Conservation (phyloP, 2,329 filamentous ascomycete species). For the Trichoderma harzianum region DNA sequence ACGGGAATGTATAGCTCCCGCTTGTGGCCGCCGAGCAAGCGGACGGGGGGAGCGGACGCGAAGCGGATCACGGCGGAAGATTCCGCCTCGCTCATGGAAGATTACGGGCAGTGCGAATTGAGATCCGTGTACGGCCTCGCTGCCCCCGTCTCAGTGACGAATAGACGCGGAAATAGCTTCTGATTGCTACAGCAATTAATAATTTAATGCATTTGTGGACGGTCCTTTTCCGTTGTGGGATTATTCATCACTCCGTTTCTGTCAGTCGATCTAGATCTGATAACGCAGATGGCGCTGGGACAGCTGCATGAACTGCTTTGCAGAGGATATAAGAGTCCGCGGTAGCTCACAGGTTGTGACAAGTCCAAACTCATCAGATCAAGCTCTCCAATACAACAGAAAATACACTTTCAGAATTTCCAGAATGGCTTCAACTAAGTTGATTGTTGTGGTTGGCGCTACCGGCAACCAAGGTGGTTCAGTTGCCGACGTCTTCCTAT, state of each 20-base stretch:
- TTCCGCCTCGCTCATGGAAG: not conserved
- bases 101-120: not conserved
- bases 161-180: not conserved
- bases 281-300: not conserved
- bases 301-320: not conserved
- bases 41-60: not conserved
- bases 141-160: not conserved
- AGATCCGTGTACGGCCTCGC: not conserved
- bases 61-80: not conserved
- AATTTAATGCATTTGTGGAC: not conserved
- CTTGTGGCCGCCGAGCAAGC: not conserved
- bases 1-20: not conserved
- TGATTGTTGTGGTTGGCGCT: conserved; percentile 4
- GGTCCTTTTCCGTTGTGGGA: not conserved
- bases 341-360: not conserved
- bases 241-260: not conserved
- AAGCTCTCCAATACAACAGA: not conserved
- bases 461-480: conserved; percentile 23
- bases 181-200: not conserved
- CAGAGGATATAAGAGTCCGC: not conserved
- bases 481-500: conserved; percentile 21
- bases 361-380: not conserved
- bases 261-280: not conserved
- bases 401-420: not conserved
- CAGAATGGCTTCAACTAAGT: not conserved